Evolutionary conservation across 352 stramenopile species (phyloP), one percentile per base, ranked within the genome.

Genomic region (Globisporangium recalcitrans): DNA sequence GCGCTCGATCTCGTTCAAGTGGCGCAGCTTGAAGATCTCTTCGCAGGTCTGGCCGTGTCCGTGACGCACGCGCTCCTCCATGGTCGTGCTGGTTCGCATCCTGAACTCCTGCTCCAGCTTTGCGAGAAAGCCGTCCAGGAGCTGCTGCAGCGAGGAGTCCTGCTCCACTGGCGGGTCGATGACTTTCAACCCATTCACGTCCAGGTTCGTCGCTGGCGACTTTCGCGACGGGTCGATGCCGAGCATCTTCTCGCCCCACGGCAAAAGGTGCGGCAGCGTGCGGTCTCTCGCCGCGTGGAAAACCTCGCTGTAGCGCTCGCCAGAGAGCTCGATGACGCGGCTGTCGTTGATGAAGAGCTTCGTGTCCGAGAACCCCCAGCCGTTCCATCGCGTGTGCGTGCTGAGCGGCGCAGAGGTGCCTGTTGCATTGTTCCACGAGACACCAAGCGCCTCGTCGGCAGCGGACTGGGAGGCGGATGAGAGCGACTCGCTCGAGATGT

Each of bases 1-100:
- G 38, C 92, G 78, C 8, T 76, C 73, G 3, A 88, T 65, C 8
- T 78, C 48, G 1, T 58, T 62, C 5, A 69, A 53, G 34, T 87
- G 70, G 21, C 82, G 78, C 27, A 91, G 64, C 38, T 68, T 62
- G 59, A 80, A 91, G 34, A 91, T 73, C 58, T 91, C 80, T 34
- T 87, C 79, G 60, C 82, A 91, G 1, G 82, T 90, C 64, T 91
- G 82, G 21, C 80, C 82, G 49, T 91, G 79, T 10, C 74, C 73
- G 59, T 89, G 82, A 44, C 78, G 78, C 52, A 91, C 74, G 11
- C 80, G 76, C 58, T 89, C 80, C 60, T 84, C 72, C 57, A 81
- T 48, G 29, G 59, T 64, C 5, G 49, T 67, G 40, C 74, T 87
- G 6, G 67, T 68, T 29, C 74, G 74, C 38, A 84, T 64, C 16